Conservation (phyloP, 2,329 filamentous ascomycete species). For the Fonsecaea monophora region DNA sequence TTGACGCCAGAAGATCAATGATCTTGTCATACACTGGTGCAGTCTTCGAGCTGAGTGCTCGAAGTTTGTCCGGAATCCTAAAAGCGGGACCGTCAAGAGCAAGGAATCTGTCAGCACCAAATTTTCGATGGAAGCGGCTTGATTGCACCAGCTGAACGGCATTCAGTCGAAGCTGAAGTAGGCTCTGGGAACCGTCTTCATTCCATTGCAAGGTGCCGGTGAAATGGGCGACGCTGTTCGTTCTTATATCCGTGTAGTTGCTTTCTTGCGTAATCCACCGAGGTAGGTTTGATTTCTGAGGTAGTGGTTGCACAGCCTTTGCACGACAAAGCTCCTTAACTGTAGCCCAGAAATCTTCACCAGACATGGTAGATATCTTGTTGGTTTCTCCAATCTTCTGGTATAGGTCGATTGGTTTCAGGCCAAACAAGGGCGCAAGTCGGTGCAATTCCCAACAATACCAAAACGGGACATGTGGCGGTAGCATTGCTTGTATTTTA, state of each 20-base stretch:
- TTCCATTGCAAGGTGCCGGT: conserved; percentile 52
- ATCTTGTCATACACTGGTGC: conserved; percentile 44
- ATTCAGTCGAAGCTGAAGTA: conserved; percentile 50
- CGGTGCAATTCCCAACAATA: conserved; percentile 31
- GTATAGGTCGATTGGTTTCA: conserved; percentile 22
- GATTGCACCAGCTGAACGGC: conserved; percentile 51
- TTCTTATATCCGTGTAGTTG: conserved; percentile 21
- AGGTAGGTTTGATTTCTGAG: conserved; percentile 18
- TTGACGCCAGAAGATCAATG: conserved; percentile 49
- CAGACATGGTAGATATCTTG: conserved; percentile 1
- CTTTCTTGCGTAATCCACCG: conserved; percentile 14
- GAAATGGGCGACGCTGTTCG: conserved; percentile 48
- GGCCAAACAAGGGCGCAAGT: conserved; percentile 12
- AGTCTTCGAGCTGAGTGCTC: conserved; percentile 24
- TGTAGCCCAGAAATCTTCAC: conserved; percentile 16
- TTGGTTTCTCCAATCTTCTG: conserved; percentile 5
- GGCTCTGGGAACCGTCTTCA: conserved; percentile 42
- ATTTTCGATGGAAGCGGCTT: conserved; percentile 55
- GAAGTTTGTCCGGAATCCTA: conserved; percentile 22
- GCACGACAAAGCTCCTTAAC: conserved; percentile 15
- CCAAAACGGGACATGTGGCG: conserved; percentile 25
- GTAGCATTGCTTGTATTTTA: conserved; percentile 33
- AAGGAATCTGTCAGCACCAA: conserved; percentile 56
- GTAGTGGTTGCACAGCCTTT: conserved; percentile 6
- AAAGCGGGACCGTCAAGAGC: conserved; percentile 47